Conservation (phyloP, 2,329 filamentous ascomycete genomes). For the Colletotrichum paranaense region DNA sequence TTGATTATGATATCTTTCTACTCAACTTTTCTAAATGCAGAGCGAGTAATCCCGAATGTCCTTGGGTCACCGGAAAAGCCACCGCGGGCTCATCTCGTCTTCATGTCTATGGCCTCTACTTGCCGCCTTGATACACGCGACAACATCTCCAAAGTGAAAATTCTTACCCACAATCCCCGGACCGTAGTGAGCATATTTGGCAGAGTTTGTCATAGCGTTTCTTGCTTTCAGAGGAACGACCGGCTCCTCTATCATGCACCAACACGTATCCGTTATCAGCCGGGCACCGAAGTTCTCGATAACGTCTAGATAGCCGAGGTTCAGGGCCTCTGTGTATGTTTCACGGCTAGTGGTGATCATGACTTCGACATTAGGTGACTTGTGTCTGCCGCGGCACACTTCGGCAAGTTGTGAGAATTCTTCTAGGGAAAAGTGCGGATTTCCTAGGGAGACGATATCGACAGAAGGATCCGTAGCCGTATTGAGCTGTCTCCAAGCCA, state of each 20-base stretch:
- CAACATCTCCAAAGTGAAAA: not conserved
- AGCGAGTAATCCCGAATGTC: too few relatives aligned
- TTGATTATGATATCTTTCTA: too few relatives aligned
- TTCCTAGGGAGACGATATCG: slow-evolving; percentile 55
- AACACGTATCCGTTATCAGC: slow-evolving; percentile 58
- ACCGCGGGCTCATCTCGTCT: not conserved
- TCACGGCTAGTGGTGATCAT: slow-evolving; percentile 34
- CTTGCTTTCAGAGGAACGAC: slow-evolving; percentile 43
- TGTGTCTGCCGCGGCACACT: slow-evolving; percentile 43
- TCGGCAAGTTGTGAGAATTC: slow-evolving; percentile 48
- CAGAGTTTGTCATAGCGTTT: slow-evolving; percentile 57
- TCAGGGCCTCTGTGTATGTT: slow-evolving; percentile 17
- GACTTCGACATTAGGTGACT: slow-evolving; percentile 30
- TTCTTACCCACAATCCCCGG: slow-evolving; percentile 39
- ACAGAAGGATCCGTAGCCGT: slow-evolving; percentile 35
- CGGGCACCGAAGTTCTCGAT: slow-evolving; percentile 51
- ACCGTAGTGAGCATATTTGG: slow-evolving; percentile 58
- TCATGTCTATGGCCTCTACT: not conserved
- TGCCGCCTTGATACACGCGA: not conserved
- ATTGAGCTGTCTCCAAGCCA: not conserved
- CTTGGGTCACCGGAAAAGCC: not conserved
- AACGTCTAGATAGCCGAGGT: slow-evolving; percentile 42
- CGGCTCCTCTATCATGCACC: slow-evolving; percentile 58
- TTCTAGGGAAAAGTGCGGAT: slow-evolving; percentile 54
- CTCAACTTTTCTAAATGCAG: too few relatives aligned